Conservation (phyloP, 768 basidiomycete genomes). For the Termitomyces sp. region DNA sequence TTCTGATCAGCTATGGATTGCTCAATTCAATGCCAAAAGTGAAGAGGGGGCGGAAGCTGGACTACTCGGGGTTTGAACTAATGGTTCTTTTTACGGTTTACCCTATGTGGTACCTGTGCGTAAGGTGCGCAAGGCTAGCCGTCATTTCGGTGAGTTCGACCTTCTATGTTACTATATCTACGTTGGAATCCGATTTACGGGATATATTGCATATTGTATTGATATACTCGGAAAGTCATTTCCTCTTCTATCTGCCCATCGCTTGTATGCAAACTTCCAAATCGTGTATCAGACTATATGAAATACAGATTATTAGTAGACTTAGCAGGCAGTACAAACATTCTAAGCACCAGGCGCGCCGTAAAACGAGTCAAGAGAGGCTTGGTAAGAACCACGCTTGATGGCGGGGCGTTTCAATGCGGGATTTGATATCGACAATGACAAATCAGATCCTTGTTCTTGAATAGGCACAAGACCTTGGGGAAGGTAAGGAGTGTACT, state of each 20-base stretch:
- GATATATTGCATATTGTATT: not conserved
- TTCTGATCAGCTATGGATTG: not conserved
- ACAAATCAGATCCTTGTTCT: constrained; percentile 3
- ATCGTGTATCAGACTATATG: not conserved
- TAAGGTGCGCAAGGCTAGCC: no score
- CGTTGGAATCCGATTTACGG: no score
- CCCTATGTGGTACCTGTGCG: not conserved
- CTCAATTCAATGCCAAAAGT: not conserved
- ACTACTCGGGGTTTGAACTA: not conserved
- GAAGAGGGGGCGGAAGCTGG: not conserved
- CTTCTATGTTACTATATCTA: no score
- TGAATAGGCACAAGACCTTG: constrained; percentile 9
- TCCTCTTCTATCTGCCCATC: not conserved
- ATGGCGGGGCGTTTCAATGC: not conserved
- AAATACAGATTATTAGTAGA: not conserved
- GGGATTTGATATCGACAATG: not conserved
- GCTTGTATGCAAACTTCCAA: not conserved
- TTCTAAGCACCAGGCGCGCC: constrained; percentile 16
- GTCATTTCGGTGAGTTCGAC: no score
- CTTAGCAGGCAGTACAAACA: not conserved
- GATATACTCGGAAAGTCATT: not conserved
- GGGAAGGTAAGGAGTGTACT: constrained; percentile 6
- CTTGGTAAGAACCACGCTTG: constrained; percentile 22
- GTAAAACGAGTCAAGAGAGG: constrained; percentile 37
- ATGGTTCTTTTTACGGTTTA: not conserved